A percentile compares a stretch with the other conserved stretches of the same genome.
phyloP scores from a whole-genome alignment of 169 alveolate genomes.

The Plasmodium fragile region DNA sequence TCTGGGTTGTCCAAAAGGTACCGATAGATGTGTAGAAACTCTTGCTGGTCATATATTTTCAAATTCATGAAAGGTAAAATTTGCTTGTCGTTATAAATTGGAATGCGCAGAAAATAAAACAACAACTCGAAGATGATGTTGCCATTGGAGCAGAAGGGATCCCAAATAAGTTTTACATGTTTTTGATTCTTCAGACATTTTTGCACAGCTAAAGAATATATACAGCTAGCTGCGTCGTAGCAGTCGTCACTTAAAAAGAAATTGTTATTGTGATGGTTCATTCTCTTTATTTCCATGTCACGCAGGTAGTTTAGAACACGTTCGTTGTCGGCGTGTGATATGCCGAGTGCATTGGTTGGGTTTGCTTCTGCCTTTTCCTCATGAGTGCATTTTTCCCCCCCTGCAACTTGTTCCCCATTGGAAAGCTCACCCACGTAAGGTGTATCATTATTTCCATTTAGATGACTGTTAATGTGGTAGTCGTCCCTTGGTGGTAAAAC shows the following conservation, averaged over 20 bases:
- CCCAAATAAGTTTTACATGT: constrained; percentile 53
- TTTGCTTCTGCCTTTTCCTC: background rate
- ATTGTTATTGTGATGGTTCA: constrained; percentile 45
- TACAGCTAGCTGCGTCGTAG: constrained; percentile 66
- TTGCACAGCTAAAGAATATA: constrained; percentile 30
- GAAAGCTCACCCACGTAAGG: background rate
- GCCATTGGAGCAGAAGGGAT: constrained; percentile 67
- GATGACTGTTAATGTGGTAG: background rate
- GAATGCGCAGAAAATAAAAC: constrained; percentile 25
- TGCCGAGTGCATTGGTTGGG: background rate
- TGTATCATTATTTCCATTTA: background rate
- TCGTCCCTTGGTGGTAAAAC: background rate
- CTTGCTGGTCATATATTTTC: constrained; percentile 46
- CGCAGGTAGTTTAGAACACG: constrained; percentile 7
- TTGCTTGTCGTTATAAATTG: constrained; percentile 43
- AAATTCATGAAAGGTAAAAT: constrained; percentile 71
- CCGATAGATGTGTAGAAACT: constrained; percentile 22
- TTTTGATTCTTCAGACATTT: constrained; percentile 55
- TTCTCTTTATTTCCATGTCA: constrained; percentile 57
- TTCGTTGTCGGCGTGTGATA: background rate
- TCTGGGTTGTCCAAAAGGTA: background rate
- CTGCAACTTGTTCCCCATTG: background rate
- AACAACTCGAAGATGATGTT: constrained; percentile 48
- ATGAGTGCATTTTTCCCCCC: background rate
- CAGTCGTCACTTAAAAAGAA: constrained; percentile 74